Evolutionary conservation across 2,329 filamentous ascomycete genomes (phyloP).

Genomic region (Arthrobotrys musiformis): DNA sequence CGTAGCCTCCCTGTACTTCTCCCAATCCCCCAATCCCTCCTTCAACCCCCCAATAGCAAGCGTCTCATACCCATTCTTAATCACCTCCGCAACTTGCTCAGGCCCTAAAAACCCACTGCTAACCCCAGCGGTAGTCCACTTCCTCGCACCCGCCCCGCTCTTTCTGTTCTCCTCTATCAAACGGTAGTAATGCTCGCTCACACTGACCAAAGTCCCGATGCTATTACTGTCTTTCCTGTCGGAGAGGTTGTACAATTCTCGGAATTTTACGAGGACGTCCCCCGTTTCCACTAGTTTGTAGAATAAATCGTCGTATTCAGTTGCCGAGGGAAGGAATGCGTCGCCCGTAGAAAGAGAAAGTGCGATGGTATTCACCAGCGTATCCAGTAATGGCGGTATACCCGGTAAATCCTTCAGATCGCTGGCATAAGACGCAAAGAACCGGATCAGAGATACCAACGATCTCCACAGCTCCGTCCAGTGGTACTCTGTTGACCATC

Average conservation of each 20-base stretch:
- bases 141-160: conserved; percentile 66
- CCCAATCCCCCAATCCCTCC: conserved; percentile 87
- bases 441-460: conserved; percentile 85
- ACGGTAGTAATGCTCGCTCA: conserved; percentile 86
- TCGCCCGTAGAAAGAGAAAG: conserved; percentile 87
- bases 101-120: conserved; percentile 71
- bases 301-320: conserved; percentile 94
- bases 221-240: conserved; percentile 71
- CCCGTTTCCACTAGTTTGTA: conserved; percentile 97
- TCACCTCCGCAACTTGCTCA: conserved; percentile 85
- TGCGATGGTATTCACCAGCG: conserved; percentile 83
- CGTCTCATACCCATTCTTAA: conserved; percentile 96
- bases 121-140: conserved; percentile 61
- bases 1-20: conserved; percentile 85
- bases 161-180: conserved; percentile 73
- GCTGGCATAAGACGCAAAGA: conserved; percentile 84
- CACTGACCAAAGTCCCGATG: conserved; percentile 84
- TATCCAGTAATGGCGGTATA: conserved; percentile 78
- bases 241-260: conserved; percentile 75
- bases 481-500: conserved; percentile 72
- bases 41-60: conserved; percentile 85
- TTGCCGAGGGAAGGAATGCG: conserved; percentile 85
- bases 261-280: conserved; percentile 82
- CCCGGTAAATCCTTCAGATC: conserved; percentile 77
- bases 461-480: conserved; percentile 96